A percentile compares a stretch with the other conserved stretches of the same genome.
Conservation (phyloP, 1,139 yeast genomes). For the Eremothecium sinecaudum region DNA sequence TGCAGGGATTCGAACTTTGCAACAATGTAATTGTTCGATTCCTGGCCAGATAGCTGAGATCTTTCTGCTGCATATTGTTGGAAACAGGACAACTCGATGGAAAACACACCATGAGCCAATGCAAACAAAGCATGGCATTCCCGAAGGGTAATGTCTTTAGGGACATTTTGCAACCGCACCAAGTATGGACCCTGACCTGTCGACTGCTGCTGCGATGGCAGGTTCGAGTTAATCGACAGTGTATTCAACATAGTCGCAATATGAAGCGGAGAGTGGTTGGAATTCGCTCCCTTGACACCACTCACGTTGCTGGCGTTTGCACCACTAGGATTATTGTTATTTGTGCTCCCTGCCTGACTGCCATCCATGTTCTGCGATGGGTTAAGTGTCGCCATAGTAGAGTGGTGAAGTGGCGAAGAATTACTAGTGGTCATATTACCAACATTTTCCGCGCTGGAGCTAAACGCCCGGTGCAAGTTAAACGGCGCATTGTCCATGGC, state of each 20-base stretch:
- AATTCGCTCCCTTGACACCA: slow-evolving; percentile 6
- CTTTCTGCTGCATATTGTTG: slow-evolving; percentile 26
- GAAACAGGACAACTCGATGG: slow-evolving; percentile 43
- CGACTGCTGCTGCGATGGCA: slow-evolving; percentile 12
- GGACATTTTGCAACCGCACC: slow-evolving; percentile 46
- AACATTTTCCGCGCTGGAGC: slow-evolving; percentile 15
- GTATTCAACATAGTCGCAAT: slow-evolving; percentile 25
- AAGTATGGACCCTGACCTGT: slow-evolving; percentile 22
- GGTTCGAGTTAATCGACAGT: slow-evolving; percentile 14
- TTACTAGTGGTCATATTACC: slow-evolving; percentile 11
- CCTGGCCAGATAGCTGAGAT: slow-evolving; percentile 21
- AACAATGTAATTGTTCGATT: slow-evolving; percentile 29
- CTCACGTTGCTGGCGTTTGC: slow-evolving; percentile 12
- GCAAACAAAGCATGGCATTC: slow-evolving; percentile 75
- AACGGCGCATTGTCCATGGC: slow-evolving; percentile 11
- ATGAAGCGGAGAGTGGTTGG: slow-evolving; percentile 22
- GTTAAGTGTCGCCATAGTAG: slow-evolving; percentile 6
- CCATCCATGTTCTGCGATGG: slow-evolving; percentile 4
- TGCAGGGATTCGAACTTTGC: slow-evolving; percentile 59
- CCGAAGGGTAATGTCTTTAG: slow-evolving; percentile 61
- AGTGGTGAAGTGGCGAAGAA: slow-evolving; percentile 11
- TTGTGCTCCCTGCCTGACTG: slow-evolving; percentile 5
- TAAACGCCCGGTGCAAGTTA: slow-evolving; percentile 18
- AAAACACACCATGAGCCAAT: slow-evolving; percentile 63
- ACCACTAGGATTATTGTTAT: slow-evolving; percentile 14